Evolutionary conservation across 2,329 filamentous ascomycete genomes (phyloP), one percentile per base, ranked within the genome.

Genomic region (Zymoseptoria brevis): DNA sequence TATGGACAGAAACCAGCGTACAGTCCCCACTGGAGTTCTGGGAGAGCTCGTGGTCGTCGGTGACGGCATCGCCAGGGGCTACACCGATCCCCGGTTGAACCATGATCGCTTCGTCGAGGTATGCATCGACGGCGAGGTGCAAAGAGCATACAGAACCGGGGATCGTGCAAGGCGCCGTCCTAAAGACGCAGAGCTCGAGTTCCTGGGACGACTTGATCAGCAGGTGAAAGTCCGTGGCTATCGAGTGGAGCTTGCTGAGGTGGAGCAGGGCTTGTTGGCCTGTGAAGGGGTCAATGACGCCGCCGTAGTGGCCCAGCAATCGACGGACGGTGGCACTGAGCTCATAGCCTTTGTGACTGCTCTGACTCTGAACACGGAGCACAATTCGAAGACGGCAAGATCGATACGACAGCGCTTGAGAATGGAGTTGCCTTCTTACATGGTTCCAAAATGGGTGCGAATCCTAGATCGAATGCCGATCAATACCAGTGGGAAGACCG

Each of bases 201-300:
- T 60, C 49, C 54, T 66, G 19, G 64, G 62, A 9, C 57, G 64
- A 2, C 22, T 55, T 2, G 64, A 66, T 48, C 57, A 54, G 30
- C 64, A 66, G 45, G 56, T 62, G 11, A 66, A 66, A 45, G 29
- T 66, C n/a, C 57, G 62, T 1, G 64, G 64, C 8, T 62, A 52
- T 49, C 51, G 64, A 22, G 30, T 66, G 19, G 61, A 64, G 49
- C 51, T 66, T 11, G 57, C 57, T 19, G 64, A 66, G 35, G 50
- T 64, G 26, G 62, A 66, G 50, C 53, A 56, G 19, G 54, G 22
- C 8, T 51, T 59, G 24, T 48, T 59, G 30, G 53, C 19, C 21
- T 48, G 53, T 4, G 53, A 59, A 9, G 49, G 52, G 51, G 57
- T 59, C 24, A 19, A 22, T 29, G 57, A 59, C 49, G 57, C 53